These are phyloP conservation scores for Datura wrightii DNA, from an alignment of 257 asterid species.

Conservation along the genomic window DNA sequence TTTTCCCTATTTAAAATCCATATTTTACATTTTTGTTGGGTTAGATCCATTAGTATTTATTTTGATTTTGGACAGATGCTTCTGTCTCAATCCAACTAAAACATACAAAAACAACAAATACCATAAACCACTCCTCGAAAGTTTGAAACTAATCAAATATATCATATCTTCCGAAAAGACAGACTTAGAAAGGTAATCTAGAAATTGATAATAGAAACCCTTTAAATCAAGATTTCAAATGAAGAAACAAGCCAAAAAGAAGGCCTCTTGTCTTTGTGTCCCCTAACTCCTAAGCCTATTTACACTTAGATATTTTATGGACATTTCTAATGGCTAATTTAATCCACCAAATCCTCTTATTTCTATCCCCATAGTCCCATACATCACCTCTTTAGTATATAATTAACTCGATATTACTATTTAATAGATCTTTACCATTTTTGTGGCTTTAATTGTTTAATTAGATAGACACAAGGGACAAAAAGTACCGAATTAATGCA, in stretches of 20 bases:
- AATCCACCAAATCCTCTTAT: conserved; percentile 27
- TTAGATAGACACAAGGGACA: background rate
- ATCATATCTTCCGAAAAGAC: background rate
- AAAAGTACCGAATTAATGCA: too few relatives aligned
- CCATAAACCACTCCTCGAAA: background rate
- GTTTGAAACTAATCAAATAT: conserved; percentile 5
- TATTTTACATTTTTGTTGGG: too few relatives aligned
- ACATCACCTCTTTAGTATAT: background rate
- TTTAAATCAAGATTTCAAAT: conserved; percentile 31
- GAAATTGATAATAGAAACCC: conserved; percentile 2
- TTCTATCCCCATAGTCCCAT: background rate
- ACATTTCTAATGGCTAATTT: conserved; percentile 21
- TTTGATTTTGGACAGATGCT: background rate
- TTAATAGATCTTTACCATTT: background rate
- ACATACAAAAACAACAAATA: background rate
- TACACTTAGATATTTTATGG: conserved; percentile 34
- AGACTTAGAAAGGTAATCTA: background rate
- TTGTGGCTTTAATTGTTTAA: background rate
- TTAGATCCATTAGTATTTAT: too few relatives aligned
- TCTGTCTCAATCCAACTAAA: background rate
- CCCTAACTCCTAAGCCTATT: conserved; percentile 39
- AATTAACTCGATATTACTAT: background rate
- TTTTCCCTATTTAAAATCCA: too few relatives aligned
- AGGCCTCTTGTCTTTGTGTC: conserved; percentile 39
- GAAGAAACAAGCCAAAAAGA: conserved; percentile 32